A percentile compares a stretch with the other conserved stretches of the same genome.
Conservation (phyloP, 257 asterid genomes). For the Salvia splendens region DNA sequence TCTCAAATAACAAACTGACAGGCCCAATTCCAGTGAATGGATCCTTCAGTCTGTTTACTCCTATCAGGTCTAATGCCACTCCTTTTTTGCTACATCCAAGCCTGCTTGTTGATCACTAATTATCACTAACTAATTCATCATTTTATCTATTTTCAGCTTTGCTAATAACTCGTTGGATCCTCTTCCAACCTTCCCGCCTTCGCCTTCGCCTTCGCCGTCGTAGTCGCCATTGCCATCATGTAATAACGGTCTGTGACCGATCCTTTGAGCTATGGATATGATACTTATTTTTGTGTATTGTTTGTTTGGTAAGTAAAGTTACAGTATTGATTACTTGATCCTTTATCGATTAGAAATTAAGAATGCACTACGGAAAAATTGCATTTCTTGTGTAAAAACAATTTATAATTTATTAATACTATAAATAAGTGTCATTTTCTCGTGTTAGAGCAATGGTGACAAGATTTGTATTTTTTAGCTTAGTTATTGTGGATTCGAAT, state of each 20-base stretch:
- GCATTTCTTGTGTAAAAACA: too few species aligned
- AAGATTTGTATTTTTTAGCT: too few species aligned
- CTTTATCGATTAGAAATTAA: too few species aligned
- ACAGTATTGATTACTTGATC: too few species aligned
- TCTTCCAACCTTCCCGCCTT: background rate
- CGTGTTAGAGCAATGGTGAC: too few species aligned
- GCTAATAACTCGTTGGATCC: slow-evolving; percentile 3
- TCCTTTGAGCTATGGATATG: too few species aligned
- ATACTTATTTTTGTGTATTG: too few species aligned
- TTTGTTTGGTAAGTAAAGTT: too few species aligned
- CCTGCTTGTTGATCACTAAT: background rate
- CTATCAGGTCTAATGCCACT: slow-evolving; percentile 64
- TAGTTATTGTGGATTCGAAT: too few species aligned
- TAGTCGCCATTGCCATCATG: background rate
- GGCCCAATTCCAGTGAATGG: slow-evolving; percentile 81
- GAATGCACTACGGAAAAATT: too few species aligned
- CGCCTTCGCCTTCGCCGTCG: background rate
- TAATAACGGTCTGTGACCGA: background rate
- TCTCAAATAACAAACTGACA: slow-evolving; percentile 63
- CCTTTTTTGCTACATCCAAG: background rate
- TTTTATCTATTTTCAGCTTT: background rate
- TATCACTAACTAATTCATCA: background rate
- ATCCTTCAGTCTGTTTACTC: slow-evolving; percentile 82
- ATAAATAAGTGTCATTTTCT: too few species aligned
- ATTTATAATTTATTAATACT: too few species aligned